Percentiles rank a stretch among this genome's conserved stretches.
Evolutionary conservation across 2,329 filamentous ascomycete species (phyloP).

Genomic region (Claviceps cyperi): DNA sequence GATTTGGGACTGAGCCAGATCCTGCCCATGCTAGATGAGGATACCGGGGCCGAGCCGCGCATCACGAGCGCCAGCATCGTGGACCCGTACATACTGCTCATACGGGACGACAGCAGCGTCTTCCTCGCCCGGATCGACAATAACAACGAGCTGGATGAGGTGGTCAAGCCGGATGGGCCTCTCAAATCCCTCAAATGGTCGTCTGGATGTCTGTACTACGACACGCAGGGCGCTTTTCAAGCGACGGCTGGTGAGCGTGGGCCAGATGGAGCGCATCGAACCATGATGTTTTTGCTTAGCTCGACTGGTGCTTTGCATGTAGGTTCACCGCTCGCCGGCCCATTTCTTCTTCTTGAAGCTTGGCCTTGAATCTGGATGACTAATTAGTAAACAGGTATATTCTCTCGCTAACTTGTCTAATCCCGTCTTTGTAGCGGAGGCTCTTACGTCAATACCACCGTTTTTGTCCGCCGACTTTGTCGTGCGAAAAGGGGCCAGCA

Average conservation of each 20-base stretch:
- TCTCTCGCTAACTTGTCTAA: constrained; percentile 57
- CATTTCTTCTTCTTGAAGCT: no score
- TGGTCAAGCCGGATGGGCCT: constrained; percentile 47
- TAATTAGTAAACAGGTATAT: constrained; percentile 43
- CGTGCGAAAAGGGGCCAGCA: constrained; percentile 52
- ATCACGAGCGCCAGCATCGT: constrained; percentile 70
- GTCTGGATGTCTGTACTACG: constrained; percentile 71
- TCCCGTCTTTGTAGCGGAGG: constrained; percentile 60
- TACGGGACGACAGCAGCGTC: constrained; percentile 71
- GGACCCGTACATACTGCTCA: constrained; percentile 71
- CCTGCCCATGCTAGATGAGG: constrained; percentile 81
- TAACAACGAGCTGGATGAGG: constrained; percentile 72
- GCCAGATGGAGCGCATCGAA: constrained; percentile 28
- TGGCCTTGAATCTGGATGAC: no score
- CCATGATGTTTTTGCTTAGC: constrained; percentile 65
- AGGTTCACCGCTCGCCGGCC: constrained; percentile 23
- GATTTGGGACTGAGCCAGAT: constrained; percentile 84
- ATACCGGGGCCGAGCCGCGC: constrained; percentile 65
- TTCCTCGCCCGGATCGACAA: constrained; percentile 63
- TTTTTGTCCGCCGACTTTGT: constrained; percentile 58
- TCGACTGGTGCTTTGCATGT: constrained; percentile 62
- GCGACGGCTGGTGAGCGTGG: constrained; percentile 21
- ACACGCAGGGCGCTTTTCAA: constrained; percentile 42
- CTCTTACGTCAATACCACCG: constrained; percentile 63
- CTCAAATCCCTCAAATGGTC: constrained; percentile 57